Evolutionary conservation across 352 stramenopile species (phyloP).

Genomic region (Phytopythium sindhum): DNA sequence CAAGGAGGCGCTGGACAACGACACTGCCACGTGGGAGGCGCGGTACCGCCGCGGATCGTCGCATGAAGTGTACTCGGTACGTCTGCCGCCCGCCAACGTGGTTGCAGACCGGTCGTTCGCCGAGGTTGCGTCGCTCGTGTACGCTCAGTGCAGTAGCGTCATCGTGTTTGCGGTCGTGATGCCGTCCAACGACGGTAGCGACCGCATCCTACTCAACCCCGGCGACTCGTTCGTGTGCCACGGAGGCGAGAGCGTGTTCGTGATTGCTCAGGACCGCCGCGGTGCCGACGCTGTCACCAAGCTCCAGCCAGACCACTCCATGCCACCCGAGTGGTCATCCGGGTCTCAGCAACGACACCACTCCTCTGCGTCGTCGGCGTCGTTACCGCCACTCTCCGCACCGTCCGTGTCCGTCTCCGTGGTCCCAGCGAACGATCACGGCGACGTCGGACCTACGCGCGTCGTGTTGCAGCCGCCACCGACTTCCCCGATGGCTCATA

Average conservation of each 20-base stretch:
- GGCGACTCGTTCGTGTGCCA: constrained; percentile 69
- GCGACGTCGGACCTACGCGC: not conserved
- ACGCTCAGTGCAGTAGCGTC: constrained; percentile 69
- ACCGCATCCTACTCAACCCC: constrained; percentile 73
- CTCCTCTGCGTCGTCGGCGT: not conserved
- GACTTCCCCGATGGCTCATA: not conserved
- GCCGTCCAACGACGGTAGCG: constrained; percentile 16
- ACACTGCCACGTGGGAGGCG: constrained; percentile 52
- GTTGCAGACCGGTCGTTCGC: constrained; percentile 73
- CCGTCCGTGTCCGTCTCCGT: not conserved
- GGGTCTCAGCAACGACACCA: not conserved
- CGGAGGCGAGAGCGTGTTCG: constrained; percentile 66
- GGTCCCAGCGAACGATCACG: not conserved
- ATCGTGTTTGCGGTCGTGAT: constrained; percentile 68
- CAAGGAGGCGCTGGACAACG: constrained; percentile 26
- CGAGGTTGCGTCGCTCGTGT: constrained; percentile 72
- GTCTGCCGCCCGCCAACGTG: constrained; percentile 46
- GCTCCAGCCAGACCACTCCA: constrained; percentile 13
- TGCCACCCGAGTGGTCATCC: constrained; percentile 19
- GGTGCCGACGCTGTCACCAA: constrained; percentile 40
- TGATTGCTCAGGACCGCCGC: constrained; percentile 64
- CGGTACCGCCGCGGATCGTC: constrained; percentile 71
- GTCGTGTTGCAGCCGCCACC: not conserved
- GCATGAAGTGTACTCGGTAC: constrained; percentile 79
- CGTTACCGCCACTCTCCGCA: not conserved